Percentiles rank a stretch among this genome's conserved stretches.
Evolutionary conservation across 2,329 filamentous ascomycete genomes (phyloP).

Genomic region (Cordyceps cateniannulata): DNA sequence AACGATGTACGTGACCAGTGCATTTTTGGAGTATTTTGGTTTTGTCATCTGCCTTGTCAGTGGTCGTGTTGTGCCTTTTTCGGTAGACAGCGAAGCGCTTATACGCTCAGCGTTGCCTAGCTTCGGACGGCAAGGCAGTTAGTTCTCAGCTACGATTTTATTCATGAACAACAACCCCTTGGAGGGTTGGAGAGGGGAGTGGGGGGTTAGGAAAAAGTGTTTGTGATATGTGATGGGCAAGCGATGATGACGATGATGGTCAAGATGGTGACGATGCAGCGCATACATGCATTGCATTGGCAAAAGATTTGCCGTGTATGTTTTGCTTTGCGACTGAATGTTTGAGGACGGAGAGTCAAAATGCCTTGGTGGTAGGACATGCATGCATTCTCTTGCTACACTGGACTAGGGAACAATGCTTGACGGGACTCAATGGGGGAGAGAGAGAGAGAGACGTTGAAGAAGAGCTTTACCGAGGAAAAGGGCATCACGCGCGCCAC

Average conservation of each 20-base stretch:
- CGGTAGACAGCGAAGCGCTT: background rate
- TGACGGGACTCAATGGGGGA: background rate
- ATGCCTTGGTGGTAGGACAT: too few species aligned
- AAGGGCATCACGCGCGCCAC: background rate
- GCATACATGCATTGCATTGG: constrained; percentile 10
- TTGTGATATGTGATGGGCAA: constrained; percentile 6
- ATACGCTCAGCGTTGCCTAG: background rate
- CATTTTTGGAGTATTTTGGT: background rate
- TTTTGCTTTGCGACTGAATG: background rate
- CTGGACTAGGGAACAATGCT: too few species aligned
- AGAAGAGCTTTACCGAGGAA: background rate
- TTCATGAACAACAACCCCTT: too few species aligned
- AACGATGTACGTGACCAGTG: background rate
- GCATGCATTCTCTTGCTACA: too few species aligned
- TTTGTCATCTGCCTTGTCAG: background rate
- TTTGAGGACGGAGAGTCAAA: too few species aligned
- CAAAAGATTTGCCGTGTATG: background rate
- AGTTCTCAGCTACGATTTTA: background rate
- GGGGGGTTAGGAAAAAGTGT: background rate
- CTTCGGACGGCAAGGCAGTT: too few species aligned
- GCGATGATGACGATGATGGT: background rate
- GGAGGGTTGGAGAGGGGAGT: background rate
- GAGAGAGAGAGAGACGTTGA: too few species aligned
- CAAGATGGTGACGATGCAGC: background rate
- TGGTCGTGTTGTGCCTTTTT: background rate